Evolutionary conservation across 805 yeast species (phyloP), one percentile per base, ranked within the genome.

Genomic region (Candida berthetii): DNA sequence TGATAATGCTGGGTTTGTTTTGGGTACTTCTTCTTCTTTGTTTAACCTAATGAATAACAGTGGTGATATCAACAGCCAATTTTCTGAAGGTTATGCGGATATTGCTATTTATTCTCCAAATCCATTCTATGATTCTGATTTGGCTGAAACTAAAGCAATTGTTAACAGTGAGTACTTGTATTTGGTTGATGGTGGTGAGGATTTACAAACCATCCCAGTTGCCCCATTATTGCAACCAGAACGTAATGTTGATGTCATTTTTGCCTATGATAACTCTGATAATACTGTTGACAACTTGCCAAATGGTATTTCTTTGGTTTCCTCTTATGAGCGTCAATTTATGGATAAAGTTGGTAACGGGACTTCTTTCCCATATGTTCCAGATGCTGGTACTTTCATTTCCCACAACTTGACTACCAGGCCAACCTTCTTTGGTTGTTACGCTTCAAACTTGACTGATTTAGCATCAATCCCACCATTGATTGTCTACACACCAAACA

Each of bases 361-460:
- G 38, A 74, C 85, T 22, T 67, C 82, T 3, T 85, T 84, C 71
- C 95, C 96, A 9, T 76, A 83, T 50, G 90, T 87, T 41, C 96
- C 96, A 11, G 90, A 79, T 57, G 64, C 59, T 22, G 62, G 70
- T 35, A 73, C 89, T 0, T 83, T 86, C 59, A 54, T 76, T 20
- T 70, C 72, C 44, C 52, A 65, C 48, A 83, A 83, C 43, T 67
- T 86, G 47, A 81, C 86, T 14, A 67, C 80, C 10, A 72, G 64
- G 45, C 95, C 96, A 39, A 71, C 83, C 1, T 87, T 88, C 65
- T 88, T 88, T 58, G 96, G 96, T 28, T 87, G 96, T 62, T 74
- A 84, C 55, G 71, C 85, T 4, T 49, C 62, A 1, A 83, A 85
- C 54, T 64, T 82, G 55, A 78, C 89, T 7, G 64, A 60, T 14